phyloP scores from a whole-genome alignment of 371 early-diverging fungal species.

The Rhizomucor pusillus region DNA sequence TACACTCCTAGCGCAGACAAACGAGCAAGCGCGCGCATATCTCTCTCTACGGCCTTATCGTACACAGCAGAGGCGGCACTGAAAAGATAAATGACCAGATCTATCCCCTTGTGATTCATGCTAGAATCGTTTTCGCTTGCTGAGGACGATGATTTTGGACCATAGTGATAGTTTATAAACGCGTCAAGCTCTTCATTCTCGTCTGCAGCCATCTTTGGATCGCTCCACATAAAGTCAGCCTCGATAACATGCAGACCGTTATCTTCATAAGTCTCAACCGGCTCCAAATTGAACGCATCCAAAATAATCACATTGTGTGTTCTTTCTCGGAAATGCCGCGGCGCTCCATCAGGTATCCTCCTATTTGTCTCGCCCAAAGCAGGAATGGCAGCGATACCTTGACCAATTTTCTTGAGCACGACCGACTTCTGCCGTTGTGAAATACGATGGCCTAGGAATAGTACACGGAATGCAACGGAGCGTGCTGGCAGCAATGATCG shows the following conservation, averaged over 20 bases:
- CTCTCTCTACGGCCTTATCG: conserved; percentile 4
- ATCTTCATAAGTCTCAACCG: conserved; percentile 23
- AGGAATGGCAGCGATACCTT: conserved; percentile 6
- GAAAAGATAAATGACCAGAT: conserved; percentile 19
- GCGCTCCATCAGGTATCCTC: neutral
- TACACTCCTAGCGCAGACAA: conserved; percentile 3
- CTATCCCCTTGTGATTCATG: conserved; percentile 6
- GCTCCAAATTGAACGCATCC: conserved; percentile 4
- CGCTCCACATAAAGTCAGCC: conserved; percentile 20
- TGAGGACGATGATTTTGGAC: neutral
- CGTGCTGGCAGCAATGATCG: neutral
- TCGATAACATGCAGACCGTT: conserved; percentile 19
- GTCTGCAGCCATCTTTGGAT: no score
- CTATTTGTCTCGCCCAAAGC: neutral
- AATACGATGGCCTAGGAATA: conserved; percentile 11
- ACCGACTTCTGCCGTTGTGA: neutral
- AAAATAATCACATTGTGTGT: conserved; percentile 11
- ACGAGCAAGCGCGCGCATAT: conserved; percentile 8
- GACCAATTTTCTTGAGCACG: conserved; percentile 5
- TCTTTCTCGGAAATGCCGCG: conserved; percentile 4
- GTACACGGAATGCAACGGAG: conserved; percentile 5
- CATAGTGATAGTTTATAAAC: no score
- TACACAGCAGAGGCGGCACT: conserved; percentile 1
- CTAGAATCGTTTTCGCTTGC: conserved; percentile 1
- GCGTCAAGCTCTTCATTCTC: no score